These are phyloP conservation scores for Diplodia scrobiculata DNA, from an alignment of 2,329 filamentous ascomycete species.

Conservation along the genomic window DNA sequence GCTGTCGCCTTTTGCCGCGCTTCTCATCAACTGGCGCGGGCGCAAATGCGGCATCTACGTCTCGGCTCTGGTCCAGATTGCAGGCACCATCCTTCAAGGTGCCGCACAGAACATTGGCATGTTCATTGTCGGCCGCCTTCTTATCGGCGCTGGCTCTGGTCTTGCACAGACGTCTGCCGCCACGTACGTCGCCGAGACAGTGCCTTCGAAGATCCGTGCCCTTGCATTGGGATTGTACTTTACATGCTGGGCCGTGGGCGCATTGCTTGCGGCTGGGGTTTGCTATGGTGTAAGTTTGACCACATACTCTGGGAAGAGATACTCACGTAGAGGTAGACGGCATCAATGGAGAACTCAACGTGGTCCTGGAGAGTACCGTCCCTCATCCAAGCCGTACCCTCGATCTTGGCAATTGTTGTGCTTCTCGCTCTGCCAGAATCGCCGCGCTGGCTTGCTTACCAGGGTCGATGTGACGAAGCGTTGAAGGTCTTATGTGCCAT, in stretches of 20 bases:
- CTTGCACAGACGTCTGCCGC: background rate
- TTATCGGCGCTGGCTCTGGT: background rate
- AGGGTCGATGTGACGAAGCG: background rate
- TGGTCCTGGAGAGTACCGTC: conserved; percentile 51
- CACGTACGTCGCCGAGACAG: conserved; percentile 7
- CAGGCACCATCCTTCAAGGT: conserved; percentile 18
- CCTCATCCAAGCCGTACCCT: conserved; percentile 52
- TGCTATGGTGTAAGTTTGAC: conserved; percentile 22
- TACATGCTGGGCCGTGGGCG: conserved; percentile 27
- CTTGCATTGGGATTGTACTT: conserved; percentile 26
- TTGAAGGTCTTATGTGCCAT: background rate
- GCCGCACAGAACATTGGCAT: background rate
- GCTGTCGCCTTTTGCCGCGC: background rate
- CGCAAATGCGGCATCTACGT: conserved; percentile 19
- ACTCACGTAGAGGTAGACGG: conserved; percentile 1
- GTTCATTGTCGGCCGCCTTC: background rate
- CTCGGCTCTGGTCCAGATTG: conserved; percentile 5
- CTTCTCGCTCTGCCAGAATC: conserved; percentile 33
- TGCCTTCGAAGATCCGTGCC: conserved; percentile 20
- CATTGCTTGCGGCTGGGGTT: conserved; percentile 20
- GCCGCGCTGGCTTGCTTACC: background rate
- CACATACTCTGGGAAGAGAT: background rate
- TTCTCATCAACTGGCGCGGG: conserved; percentile 1
- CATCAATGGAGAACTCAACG: conserved; percentile 8
- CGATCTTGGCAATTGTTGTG: conserved; percentile 46